Base-by-base conservation (phyloP, 805 yeast species). In the Soucietia sequanensis region DNA sequence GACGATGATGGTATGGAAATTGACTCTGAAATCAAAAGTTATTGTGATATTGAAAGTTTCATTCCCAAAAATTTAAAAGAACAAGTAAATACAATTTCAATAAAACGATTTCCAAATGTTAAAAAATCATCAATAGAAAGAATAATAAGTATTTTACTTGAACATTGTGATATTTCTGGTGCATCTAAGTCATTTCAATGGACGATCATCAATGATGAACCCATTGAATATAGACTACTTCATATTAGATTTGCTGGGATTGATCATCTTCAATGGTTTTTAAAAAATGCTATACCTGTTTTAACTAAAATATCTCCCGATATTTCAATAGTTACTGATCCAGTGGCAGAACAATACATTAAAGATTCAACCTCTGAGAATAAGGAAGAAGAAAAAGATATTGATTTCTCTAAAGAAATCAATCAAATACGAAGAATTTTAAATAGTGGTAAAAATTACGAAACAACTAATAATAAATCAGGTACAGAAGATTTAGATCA, bases 401-500 rank as follows among this genome's bases (percentile, higher is more conserved):
- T 25, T 27, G 35, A 22, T 17, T 27, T 24, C 9, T 20, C 27
- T 9, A 20, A 36, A 6, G 26, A 37, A 13, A 20, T 39, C 9
- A 31, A 34, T 12, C 36, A 38, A 16, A 31, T 44, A 8, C 33
- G 27, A 4, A 31, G 25, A 5, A 32, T 55, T 4, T 19, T 54
- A 17, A 30, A 28, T 16, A 56, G 53, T 41, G 46, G 38, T n/a
- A 41, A 39, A 15, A 51, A 53, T 36, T 46, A 38, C 36, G 57
- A 55, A 23, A 47, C 32, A 18, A 30, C 37, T 1, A 23, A 50
- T 4, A 40, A 38, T 21, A 42, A 39, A 18, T 38, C 55, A n/a
- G 64, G 62, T 2, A 60, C 65, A 2, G 68, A 61, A 32, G 66
- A 59, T 39, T 43, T 63, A 35, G 65, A 58, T 31, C 54, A 60